These are phyloP conservation scores for Gomphus bonarii DNA, from an alignment of 1,284 basidiomycete genomes.

Conservation along the genomic window DNA sequence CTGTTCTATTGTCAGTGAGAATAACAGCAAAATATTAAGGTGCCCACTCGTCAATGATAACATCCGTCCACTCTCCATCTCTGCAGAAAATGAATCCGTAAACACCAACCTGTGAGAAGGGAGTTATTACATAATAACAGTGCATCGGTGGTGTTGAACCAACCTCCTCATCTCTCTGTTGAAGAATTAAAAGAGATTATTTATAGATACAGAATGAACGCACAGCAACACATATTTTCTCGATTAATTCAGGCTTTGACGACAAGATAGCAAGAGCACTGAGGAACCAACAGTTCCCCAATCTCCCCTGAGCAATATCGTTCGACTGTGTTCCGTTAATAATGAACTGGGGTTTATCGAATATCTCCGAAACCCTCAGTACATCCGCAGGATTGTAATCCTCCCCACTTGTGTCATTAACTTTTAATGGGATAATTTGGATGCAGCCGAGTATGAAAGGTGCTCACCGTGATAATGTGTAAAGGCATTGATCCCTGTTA, in stretches of 20 bases:
- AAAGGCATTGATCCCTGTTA: conserved; percentile 31
- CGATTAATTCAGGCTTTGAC: conserved; percentile 29
- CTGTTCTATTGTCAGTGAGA: conserved; percentile 16
- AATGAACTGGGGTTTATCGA: conserved; percentile 34
- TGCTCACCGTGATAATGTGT: conserved; percentile 22
- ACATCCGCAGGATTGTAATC: conserved; percentile 27
- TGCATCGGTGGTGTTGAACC: no score
- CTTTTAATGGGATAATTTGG: conserved; percentile 16
- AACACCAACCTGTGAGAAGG: conserved; percentile 28
- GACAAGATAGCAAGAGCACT: conserved; percentile 25
- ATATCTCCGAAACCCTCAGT: conserved; percentile 33
- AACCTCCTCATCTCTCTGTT: conserved; percentile 31
- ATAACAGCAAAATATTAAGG: background rate
- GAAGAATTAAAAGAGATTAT: conserved; percentile 6
- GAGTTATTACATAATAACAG: no score
- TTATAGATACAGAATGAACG: conserved; percentile 13
- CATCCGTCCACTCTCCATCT: conserved; percentile 27
- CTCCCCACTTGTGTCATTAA: background rate
- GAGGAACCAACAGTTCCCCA: conserved; percentile 41
- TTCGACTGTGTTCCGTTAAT: conserved; percentile 24
- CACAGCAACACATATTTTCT: conserved; percentile 41
- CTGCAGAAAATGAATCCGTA: conserved; percentile 48
- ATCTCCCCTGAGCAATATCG: conserved; percentile 33
- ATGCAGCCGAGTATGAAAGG: background rate
- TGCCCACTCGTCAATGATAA: conserved; percentile 39